These are phyloP conservation scores for Teratosphaeria gauchensis DNA, from an alignment of 2,329 filamentous ascomycete genomes.

Conservation along the genomic window DNA sequence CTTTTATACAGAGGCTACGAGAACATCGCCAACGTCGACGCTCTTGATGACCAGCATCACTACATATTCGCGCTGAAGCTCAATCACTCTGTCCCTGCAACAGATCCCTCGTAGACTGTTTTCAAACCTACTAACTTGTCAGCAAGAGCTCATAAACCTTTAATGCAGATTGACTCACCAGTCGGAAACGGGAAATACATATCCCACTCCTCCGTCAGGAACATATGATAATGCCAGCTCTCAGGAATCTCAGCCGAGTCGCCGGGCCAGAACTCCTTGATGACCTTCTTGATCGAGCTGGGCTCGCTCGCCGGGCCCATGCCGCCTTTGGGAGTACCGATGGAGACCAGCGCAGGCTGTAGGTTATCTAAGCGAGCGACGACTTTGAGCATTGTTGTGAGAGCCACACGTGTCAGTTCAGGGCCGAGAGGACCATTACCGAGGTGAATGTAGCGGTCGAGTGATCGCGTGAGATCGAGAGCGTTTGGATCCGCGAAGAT, in stretches of 20 bases:
- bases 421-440: constrained; percentile 33
- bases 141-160: neutral
- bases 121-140: neutral
- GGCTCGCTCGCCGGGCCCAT: constrained; percentile 18
- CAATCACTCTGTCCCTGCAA: neutral
- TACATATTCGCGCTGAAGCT: neutral
- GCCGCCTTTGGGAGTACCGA: constrained; percentile 11
- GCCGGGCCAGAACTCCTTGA: constrained; percentile 24
- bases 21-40: no score
- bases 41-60: no score
- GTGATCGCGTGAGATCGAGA: constrained; percentile 29
- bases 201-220: constrained; percentile 40
- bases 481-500: constrained; percentile 34
- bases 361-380: constrained; percentile 32
- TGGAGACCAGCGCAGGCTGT: constrained; percentile 27
- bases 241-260: constrained; percentile 25
- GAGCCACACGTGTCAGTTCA: constrained; percentile 32
- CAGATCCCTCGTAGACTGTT: neutral
- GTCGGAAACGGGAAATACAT: constrained; percentile 38
- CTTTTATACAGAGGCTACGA: no score
- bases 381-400: constrained; percentile 38
- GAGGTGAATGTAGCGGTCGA: constrained; percentile 37
- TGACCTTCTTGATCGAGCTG: constrained; percentile 35
- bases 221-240: constrained; percentile 30
- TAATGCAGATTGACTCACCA: constrained; percentile 26